Evolutionary conservation across 73 alveolate genomes (phyloP).

Genomic region (Stentor roeselii): DNA sequence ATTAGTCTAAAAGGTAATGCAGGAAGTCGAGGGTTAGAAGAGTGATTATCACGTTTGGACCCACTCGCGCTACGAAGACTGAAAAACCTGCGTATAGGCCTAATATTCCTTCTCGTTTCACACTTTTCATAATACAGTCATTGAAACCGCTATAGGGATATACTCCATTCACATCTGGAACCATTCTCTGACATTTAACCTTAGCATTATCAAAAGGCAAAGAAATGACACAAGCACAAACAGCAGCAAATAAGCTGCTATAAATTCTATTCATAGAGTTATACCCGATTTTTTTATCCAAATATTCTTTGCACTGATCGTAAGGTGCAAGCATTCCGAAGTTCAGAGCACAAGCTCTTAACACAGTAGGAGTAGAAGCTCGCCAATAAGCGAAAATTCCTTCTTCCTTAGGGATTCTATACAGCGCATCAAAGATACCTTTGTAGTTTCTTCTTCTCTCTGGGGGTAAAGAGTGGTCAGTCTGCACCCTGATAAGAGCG

Average conservation of each 20-base stretch:
- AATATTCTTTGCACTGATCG: slow-evolving; percentile 73
- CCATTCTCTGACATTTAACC: slow-evolving; percentile 68
- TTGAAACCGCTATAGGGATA: slow-evolving; percentile 55
- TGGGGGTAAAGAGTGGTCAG: slow-evolving; percentile 72
- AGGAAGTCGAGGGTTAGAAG: slow-evolving; percentile 46
- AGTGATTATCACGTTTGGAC: slow-evolving; percentile 72
- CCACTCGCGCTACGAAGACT: slow-evolving; percentile 66
- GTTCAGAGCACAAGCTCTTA: slow-evolving; percentile 76
- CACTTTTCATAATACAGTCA: slow-evolving; percentile 58
- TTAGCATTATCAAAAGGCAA: slow-evolving; percentile 79
- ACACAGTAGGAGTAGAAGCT: slow-evolving; percentile 82
- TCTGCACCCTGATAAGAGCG: slow-evolving; percentile 68
- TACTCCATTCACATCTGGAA: slow-evolving; percentile 56
- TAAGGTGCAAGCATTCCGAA: slow-evolving; percentile 77
- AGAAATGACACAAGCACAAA: slow-evolving; percentile 54
- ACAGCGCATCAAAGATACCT: slow-evolving; percentile 66
- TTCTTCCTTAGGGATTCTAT: slow-evolving; percentile 75
- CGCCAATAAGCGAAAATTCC: slow-evolving; percentile 78
- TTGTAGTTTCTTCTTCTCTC: slow-evolving; percentile 79
- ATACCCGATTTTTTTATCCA: slow-evolving; percentile 37
- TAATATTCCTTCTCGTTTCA: slow-evolving; percentile 52
- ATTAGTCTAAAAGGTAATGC: slow-evolving; percentile 28
- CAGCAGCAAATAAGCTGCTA: slow-evolving; percentile 65
- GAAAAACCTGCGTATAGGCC: slow-evolving; percentile 85
- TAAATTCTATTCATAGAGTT: slow-evolving; percentile 40